Evolutionary conservation across 495 filamentous ascomycete genomes (phyloP).

Genomic region (Trichoderma virens): DNA sequence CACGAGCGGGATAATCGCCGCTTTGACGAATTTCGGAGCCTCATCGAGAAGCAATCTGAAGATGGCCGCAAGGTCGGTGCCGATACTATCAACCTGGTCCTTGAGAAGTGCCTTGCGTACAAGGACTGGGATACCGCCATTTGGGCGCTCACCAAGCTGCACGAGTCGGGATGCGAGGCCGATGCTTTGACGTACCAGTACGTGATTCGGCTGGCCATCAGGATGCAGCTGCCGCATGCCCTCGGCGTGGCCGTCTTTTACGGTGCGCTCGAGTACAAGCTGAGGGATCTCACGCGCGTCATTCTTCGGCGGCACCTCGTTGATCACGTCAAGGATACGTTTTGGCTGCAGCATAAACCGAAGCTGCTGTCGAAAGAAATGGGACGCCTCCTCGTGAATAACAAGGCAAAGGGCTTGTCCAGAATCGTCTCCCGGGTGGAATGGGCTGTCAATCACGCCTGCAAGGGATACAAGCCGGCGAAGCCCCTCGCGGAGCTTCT

Average conservation of each 20-base stretch:
- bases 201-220: slow-evolving; percentile 2
- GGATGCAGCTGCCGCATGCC: background rate
- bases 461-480: background rate
- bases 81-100: slow-evolving; percentile 3
- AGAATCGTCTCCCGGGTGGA: background rate
- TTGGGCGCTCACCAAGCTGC: slow-evolving; percentile 6
- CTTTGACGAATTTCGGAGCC: slow-evolving; percentile 2
- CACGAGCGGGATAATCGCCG: background rate
- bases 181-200: background rate
- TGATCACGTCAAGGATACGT: background rate
- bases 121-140: slow-evolving; percentile 7
- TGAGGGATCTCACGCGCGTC: background rate
- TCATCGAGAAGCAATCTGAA: slow-evolving; percentile 9
- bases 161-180: background rate
- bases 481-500: background rate
- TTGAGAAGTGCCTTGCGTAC: background rate
- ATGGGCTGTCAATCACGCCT: background rate
- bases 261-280: slow-evolving; percentile 4
- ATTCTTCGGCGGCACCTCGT: background rate
- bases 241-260: slow-evolving; percentile 7
- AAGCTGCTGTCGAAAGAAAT: background rate
- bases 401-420: background rate
- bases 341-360: background rate
- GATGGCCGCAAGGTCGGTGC: slow-evolving; percentile 1
- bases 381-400: background rate